Conservation (phyloP, 805 yeast genomes). For the Hanseniaspora thailandica region DNA sequence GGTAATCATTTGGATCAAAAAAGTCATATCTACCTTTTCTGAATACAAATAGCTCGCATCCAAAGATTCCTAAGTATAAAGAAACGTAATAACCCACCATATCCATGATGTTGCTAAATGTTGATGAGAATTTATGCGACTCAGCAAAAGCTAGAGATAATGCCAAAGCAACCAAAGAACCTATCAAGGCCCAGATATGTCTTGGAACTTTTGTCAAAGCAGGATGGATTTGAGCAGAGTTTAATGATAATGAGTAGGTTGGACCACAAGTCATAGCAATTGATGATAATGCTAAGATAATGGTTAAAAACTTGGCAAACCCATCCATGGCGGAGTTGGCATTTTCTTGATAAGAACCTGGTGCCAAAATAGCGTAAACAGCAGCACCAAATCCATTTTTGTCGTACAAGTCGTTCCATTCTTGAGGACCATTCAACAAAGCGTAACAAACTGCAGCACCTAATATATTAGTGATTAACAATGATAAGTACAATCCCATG, state of each 20-base stretch:
- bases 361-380: constrained; percentile 62
- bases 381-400: constrained; percentile 68
- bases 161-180: constrained; percentile 65
- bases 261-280: constrained; percentile 85
- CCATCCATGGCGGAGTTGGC: constrained; percentile 56
- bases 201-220: constrained; percentile 65
- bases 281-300: constrained; percentile 68
- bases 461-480: constrained; percentile 58
- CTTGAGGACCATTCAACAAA: constrained; percentile 32
- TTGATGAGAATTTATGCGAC: constrained; percentile 55
- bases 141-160: constrained; percentile 87
- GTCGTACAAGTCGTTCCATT: constrained; percentile 41
- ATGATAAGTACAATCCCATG: constrained; percentile 54
- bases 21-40: constrained; percentile 44
- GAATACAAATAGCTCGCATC: constrained; percentile 73
- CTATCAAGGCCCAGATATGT: constrained; percentile 64
- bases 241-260: constrained; percentile 76
- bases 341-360: constrained; percentile 38
- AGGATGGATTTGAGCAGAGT: constrained; percentile 73
- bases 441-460: constrained; percentile 86
- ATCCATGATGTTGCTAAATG: constrained; percentile 78
- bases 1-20: constrained; percentile 52
- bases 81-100: constrained; percentile 85
- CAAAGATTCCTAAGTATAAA: constrained; percentile 59
- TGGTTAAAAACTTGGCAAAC: constrained; percentile 82